Evolutionary conservation across 2,329 filamentous ascomycete species (phyloP), one percentile per base, ranked within the genome.

Genomic region (Epichloe coenophiala): DNA sequence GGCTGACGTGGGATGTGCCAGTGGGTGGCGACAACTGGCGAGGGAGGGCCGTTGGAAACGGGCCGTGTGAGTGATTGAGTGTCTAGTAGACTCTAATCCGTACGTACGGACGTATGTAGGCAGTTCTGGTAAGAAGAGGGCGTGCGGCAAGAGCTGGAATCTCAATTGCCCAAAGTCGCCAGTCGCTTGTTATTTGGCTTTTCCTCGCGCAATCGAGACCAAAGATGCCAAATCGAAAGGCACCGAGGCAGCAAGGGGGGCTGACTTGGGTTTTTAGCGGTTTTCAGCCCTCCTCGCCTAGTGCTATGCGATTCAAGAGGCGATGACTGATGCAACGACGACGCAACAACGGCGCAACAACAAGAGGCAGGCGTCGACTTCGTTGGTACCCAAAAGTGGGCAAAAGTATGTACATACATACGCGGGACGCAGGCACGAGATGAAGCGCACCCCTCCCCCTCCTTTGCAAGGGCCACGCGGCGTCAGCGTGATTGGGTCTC

Each of bases 381-480:
- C 35, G 47, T 52, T 47, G 51, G 47, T 49, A 52, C 51, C 51
- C 47, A 50, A 52, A 42, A 49, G 51, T 49, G 51, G 51, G 45
- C 39, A 17, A 43, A 43, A 36, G 47, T 15, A 23, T 23, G 23
- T 23, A 17, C 17, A 17, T 17, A 17, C 17, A 17, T 21, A 48
- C 37, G 31, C 39, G 42, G 15, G 48, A 50, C 42, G 48, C 48
- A 50, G 48, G 48, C 35, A 50, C 47, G 17, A 17, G 40, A 44
- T 49, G 40, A 15, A 49, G 27, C 47, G 40, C 47, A 49, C 47
- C 1, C 23, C 23, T 7, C 21, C 21, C 17, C 21, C 21, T 23
- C 23, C 6, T 40, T 40, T 3, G n/a, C 31, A 44, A 49, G 47
- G 27, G 27, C 27, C 27, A 31, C 27, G 40, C 19, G 40, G 40